These are phyloP conservation scores for Osmanthus fragrans DNA, from an alignment of 257 asterid species.

Conservation along the genomic window DNA sequence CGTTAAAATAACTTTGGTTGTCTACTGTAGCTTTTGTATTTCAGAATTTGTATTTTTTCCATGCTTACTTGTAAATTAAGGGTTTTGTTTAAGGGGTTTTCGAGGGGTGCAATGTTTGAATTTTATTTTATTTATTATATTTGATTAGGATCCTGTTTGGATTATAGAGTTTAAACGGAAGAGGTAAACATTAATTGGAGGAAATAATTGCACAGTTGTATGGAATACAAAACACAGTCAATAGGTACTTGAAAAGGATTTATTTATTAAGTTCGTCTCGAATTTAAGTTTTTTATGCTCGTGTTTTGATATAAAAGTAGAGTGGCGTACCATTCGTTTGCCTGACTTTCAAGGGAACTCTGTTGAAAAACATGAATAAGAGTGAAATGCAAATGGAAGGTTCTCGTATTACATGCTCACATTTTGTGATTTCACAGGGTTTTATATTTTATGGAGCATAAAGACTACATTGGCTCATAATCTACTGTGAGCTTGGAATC, in stretches of 20 bases:
- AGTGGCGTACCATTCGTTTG: background rate
- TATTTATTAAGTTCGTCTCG: background rate
- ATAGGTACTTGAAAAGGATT: background rate
- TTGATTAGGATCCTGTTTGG: background rate
- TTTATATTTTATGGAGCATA: background rate
- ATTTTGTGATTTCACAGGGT: background rate
- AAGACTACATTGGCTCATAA: background rate
- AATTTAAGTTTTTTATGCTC: background rate
- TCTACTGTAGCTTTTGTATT: background rate
- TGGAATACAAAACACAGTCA: background rate
- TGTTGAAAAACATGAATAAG: background rate
- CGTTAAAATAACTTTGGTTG: background rate
- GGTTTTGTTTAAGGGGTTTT: background rate
- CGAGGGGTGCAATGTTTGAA: background rate
- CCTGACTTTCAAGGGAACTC: background rate
- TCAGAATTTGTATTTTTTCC: background rate
- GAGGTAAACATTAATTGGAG: background rate
- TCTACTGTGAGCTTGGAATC: background rate
- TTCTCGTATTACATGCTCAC: background rate
- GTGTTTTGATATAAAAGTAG: background rate
- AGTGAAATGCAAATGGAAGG: background rate
- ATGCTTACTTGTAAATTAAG: background rate
- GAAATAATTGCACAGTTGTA: background rate
- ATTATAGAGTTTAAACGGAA: background rate
- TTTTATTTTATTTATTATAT: background rate